Conservation (phyloP, 176 grass and related monocot species). For the Triticum urartu region DNA sequence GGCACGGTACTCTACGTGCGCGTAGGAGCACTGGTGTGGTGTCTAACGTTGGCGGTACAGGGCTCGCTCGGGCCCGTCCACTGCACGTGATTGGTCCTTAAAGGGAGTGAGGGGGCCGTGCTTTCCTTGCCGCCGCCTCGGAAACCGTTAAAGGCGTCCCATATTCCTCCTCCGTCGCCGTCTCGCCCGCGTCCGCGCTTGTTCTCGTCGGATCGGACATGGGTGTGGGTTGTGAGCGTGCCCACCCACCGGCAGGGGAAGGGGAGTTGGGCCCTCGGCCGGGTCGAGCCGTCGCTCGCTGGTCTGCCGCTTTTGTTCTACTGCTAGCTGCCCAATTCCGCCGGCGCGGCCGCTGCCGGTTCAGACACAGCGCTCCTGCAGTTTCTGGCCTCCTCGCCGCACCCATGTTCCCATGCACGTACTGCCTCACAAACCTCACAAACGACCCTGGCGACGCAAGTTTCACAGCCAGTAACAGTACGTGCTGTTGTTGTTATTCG, state of each 20-base stretch:
- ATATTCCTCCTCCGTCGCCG: background rate
- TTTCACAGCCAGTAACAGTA: too few species aligned
- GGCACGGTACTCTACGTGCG: background rate
- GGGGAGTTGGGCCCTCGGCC: background rate
- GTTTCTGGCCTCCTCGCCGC: background rate
- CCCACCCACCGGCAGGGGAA: background rate
- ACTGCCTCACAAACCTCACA: too few species aligned
- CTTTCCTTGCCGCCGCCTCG: conserved; percentile 51
- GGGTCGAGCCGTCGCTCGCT: conserved; percentile 7
- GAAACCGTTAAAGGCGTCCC: conserved; percentile 51
- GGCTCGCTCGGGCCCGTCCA: conserved; percentile 38
- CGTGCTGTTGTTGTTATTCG: too few species aligned
- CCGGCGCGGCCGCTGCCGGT: background rate
- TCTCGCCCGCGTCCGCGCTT: background rate
- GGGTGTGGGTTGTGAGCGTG: background rate
- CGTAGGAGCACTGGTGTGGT: background rate
- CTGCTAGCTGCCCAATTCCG: background rate
- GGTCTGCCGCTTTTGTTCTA: background rate
- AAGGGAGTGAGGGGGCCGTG: conserved; percentile 11
- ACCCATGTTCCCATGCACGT: background rate
- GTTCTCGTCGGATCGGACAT: background rate
- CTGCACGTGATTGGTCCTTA: conserved; percentile 69
- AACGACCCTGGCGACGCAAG: too few species aligned
- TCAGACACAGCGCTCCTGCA: background rate
- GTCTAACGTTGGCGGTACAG: background rate